phyloP scores from a whole-genome alignment of 345 rosid genomes.

The Erodium maritimum region DNA sequence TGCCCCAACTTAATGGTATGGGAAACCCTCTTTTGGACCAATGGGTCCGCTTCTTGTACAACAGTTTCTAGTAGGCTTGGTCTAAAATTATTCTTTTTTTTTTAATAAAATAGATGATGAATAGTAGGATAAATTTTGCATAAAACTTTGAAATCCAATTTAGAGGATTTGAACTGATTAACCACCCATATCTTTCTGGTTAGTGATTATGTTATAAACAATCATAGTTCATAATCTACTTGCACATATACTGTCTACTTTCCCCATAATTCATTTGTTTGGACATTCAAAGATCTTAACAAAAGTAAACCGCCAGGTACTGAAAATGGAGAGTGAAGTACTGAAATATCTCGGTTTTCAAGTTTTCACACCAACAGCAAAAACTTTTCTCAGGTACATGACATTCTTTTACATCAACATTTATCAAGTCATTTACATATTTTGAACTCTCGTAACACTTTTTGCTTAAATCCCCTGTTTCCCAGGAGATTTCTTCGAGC shows the following conservation, averaged over 20 bases:
- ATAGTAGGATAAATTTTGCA: too few species aligned
- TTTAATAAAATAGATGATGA: neutral
- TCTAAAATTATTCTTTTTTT: neutral
- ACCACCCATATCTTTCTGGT: too few species aligned
- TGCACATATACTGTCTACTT: neutral
- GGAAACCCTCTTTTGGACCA: too few species aligned
- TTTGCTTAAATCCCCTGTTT: neutral
- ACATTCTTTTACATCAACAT: neutral
- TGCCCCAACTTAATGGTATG: too few species aligned
- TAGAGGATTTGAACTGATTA: too few species aligned
- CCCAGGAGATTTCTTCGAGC: slow-evolving; percentile 84
- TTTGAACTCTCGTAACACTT: neutral
- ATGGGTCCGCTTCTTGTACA: too few species aligned
- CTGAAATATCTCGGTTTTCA: slow-evolving; percentile 60
- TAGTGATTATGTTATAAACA: neutral
- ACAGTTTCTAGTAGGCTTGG: too few species aligned
- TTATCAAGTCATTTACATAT: neutral
- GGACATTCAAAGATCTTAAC: slow-evolving; percentile 5
- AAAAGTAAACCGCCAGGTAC: slow-evolving; percentile 32
- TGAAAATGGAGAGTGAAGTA: slow-evolving; percentile 58
- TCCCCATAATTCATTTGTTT: neutral
- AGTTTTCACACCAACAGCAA: slow-evolving; percentile 55
- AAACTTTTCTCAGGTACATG: slow-evolving; percentile 71
- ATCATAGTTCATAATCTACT: neutral
- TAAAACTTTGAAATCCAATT: too few species aligned